Evolutionary conservation across 257 asterid genomes (phyloP).

Genomic region (Capsicum rhomboideum): DNA sequence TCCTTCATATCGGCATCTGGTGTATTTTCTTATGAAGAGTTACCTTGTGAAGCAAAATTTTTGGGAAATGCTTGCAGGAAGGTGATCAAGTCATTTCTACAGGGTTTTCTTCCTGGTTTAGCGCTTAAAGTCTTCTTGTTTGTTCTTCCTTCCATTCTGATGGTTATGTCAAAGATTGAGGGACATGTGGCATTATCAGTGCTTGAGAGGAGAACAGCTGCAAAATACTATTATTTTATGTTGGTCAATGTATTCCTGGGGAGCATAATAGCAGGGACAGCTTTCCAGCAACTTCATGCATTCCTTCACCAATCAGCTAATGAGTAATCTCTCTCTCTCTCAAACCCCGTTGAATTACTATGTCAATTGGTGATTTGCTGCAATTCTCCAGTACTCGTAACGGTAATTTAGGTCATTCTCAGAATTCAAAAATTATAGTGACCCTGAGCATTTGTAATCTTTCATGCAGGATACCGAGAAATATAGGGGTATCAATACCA

Average conservation of each 20-base stretch:
- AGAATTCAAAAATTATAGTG: background rate
- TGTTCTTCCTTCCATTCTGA: constrained; percentile 55
- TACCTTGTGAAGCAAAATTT: background rate
- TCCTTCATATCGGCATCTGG: background rate
- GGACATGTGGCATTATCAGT: constrained; percentile 78
- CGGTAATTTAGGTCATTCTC: background rate
- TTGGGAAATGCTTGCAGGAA: constrained; percentile 47
- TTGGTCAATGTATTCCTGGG: constrained; percentile 92
- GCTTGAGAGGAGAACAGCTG: constrained; percentile 80
- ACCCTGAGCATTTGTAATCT: background rate
- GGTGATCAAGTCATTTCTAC: constrained; percentile 72
- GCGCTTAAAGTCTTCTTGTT: constrained; percentile 70
- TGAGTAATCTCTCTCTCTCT: constrained; percentile 25
- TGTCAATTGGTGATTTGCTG: background rate
- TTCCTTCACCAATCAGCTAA: constrained; percentile 83
- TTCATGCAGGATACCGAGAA: constrained; percentile 81
- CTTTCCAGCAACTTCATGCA: constrained; percentile 92
- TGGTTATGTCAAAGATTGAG: constrained; percentile 91
- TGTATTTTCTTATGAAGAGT: background rate
- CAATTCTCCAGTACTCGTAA: background rate
- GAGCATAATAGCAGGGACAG: constrained; percentile 91
- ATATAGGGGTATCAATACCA: constrained; percentile 95
- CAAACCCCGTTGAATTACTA: background rate
- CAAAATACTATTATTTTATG: constrained; percentile 92
- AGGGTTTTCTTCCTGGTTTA: constrained; percentile 97